phyloP scores from a whole-genome alignment of 305 asterid genomes.

The Fraxinus sp. region DNA sequence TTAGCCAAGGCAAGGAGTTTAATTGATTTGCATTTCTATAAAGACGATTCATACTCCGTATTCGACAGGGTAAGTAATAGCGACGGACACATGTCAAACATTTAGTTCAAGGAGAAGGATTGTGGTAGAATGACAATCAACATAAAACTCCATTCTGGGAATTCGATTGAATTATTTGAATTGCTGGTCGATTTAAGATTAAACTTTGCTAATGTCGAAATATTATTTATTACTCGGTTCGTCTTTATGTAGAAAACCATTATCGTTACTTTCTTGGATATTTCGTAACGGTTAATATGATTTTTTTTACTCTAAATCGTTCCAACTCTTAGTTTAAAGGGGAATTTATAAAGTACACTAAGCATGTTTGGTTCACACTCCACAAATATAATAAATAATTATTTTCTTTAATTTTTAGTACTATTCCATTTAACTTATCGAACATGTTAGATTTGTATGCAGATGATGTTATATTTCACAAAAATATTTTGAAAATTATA shows the following conservation, averaged over 20 bases:
- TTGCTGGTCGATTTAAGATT: neutral
- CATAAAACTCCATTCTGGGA: neutral
- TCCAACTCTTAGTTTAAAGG: too few species aligned
- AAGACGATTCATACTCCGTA: neutral
- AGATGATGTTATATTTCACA: neutral
- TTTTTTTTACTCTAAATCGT: too few species aligned
- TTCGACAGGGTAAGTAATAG: neutral
- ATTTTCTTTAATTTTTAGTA: too few species aligned
- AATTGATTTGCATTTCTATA: neutral
- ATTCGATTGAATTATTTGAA: neutral
- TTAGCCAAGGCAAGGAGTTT: neutral
- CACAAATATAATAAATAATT: neutral
- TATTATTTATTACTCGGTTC: neutral
- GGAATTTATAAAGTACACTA: too few species aligned
- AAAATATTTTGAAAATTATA: neutral
- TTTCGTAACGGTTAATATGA: neutral
- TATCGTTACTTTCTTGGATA: neutral
- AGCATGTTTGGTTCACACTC: neutral
- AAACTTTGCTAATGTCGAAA: neutral
- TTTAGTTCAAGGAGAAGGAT: neutral
- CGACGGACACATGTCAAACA: neutral
- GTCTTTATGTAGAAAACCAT: neutral
- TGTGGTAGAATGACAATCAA: neutral
- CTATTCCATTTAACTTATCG: too few species aligned
- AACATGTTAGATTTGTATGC: neutral